Conservation (phyloP, 2,329 filamentous ascomycete species). For the Alternaria postmessia region DNA sequence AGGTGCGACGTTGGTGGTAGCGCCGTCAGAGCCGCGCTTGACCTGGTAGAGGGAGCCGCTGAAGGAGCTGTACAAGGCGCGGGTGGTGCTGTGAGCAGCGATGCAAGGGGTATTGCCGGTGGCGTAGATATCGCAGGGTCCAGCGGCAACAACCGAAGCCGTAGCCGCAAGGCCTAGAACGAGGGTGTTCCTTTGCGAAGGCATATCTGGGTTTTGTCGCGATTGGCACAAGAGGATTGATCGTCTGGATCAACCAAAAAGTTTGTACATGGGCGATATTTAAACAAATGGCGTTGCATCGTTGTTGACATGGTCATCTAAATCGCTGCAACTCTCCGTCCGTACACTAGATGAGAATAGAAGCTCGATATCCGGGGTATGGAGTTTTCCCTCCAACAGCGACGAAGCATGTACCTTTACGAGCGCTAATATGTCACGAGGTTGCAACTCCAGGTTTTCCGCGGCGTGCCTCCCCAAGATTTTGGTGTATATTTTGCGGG, state of each 20-base stretch:
- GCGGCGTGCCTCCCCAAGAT: neutral
- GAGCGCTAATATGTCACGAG: neutral
- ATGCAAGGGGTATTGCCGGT: conserved; percentile 68
- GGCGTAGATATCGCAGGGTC: conserved; percentile 69
- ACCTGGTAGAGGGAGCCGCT: conserved; percentile 67
- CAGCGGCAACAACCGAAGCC: conserved; percentile 50
- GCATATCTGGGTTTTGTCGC: conserved; percentile 13
- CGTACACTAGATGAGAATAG: neutral
- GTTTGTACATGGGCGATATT: neutral
- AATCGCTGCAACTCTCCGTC: neutral
- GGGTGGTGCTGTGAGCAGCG: conserved; percentile 71
- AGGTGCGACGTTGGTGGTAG: conserved; percentile 60
- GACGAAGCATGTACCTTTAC: neutral
- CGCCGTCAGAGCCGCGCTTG: conserved; percentile 62
- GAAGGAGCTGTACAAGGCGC: conserved; percentile 66
- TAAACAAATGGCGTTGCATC: neutral
- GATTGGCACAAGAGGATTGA: neutral
- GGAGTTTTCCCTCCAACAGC: conserved; percentile 13
- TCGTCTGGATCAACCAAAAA: neutral
- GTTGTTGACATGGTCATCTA: neutral
- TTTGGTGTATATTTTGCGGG: conserved; percentile 7
- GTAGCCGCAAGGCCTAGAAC: conserved; percentile 23
- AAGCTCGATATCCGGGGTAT: neutral
- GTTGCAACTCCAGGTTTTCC: neutral
- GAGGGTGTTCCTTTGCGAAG: conserved; percentile 15